Evolutionary conservation across 2,329 filamentous ascomycete species (phyloP), one percentile per base, ranked within the genome.

Genomic region (Exophiala bonariae): DNA sequence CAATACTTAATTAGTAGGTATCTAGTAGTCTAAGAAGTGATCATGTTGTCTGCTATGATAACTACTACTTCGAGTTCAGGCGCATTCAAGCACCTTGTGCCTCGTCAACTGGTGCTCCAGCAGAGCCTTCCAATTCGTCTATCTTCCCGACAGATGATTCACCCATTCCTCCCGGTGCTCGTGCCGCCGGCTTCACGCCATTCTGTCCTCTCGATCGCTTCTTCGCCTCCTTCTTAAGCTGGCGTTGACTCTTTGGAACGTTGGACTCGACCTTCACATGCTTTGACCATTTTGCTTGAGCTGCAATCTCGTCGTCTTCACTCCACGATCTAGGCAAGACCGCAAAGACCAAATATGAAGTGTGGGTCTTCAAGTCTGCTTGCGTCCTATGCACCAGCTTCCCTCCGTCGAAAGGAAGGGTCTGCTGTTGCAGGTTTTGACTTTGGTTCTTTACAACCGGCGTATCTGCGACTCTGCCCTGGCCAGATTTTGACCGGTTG

Each of bases 311-410:
- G 56, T 96, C 89, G 50, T 86, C 87, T 28, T 82, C 85, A 0
- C 76, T 84, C 93, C 93, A 99, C 53, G 87, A 84, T 34, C 83
- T 78, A n/a, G 93, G 92, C 50, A 99, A 70, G 3, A 93, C 74
- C 0, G 93, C 93, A 71, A 99, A 99, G 3, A 95, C 87, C 3
- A 99, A 78, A 66, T 99, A 99, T n/a, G 87, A 93, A 0, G 93
- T 99, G 68, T 99, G 93, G 6, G 88, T 93, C 77, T 96, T 96
- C 50, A 97, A 73, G 62, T 99, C 93, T 0, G 83, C 74, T 70
- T 99, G 93, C 0, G 87, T 83, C 18, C 89, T 80, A 60, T 95
- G 89, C 22, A 89, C 78, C 32, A 97, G 63, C 20, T 82, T 80
- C 1, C 93, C 93, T 52, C 91, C 81, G 63, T 86, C 81, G 72